Percentiles rank a stretch among this genome's conserved stretches.
phyloP scores from a whole-genome alignment of 2,329 filamentous ascomycete species.

The Tolypocladium pustulatum region DNA sequence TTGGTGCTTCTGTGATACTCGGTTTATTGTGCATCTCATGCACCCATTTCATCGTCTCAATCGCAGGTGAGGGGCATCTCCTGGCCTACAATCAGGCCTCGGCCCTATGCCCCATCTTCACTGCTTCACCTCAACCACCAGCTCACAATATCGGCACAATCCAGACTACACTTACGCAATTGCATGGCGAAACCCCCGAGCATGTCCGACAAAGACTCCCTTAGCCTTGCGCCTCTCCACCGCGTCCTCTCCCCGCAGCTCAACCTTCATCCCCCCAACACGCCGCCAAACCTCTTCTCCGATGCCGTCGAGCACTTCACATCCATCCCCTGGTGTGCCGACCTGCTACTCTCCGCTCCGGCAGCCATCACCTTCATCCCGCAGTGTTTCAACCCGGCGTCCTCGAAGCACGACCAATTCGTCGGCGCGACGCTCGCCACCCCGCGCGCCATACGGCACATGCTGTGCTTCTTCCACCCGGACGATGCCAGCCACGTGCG shows the following conservation, averaged over 20 bases:
- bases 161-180: background rate
- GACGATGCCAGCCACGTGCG: constrained; percentile 12
- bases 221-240: constrained; percentile 6
- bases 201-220: background rate
- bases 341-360: constrained; percentile 12
- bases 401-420: constrained; percentile 20
- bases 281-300: constrained; percentile 14
- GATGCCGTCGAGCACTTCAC: constrained; percentile 20
- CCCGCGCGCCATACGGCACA: constrained; percentile 17
- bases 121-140: background rate
- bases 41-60: background rate
- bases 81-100: background rate
- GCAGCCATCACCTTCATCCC: constrained; percentile 20
- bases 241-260: constrained; percentile 21
- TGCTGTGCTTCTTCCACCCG: constrained; percentile 22
- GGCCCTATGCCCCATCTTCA: background rate
- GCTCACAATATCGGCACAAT: background rate
- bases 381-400: constrained; percentile 19
- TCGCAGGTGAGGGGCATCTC: background rate
- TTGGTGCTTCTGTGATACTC: too few relatives aligned
- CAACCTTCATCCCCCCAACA: constrained; percentile 14
- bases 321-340: constrained; percentile 24
- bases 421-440: constrained; percentile 20
- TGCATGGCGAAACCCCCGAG: background rate
- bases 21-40: background rate